Evolutionary conservation across 257 asterid genomes (phyloP).

Genomic region (Anisodus tanguticus): DNA sequence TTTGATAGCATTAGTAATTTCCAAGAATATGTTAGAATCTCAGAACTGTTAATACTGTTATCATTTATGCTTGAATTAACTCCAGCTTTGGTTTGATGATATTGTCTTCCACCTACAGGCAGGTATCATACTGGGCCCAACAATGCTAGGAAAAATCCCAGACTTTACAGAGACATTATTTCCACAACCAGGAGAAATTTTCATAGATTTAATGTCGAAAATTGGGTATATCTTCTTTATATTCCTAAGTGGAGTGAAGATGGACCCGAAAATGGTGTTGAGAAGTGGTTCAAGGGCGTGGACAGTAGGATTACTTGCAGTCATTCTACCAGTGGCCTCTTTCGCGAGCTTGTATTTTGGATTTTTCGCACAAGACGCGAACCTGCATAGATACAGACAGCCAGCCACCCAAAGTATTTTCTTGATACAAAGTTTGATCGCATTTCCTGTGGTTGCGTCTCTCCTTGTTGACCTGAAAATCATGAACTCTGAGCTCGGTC

Average conservation of each 20-base stretch:
- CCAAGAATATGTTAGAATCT: no score
- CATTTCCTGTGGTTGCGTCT: slow-evolving; percentile 81
- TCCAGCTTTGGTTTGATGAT: background rate
- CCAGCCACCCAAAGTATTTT: slow-evolving; percentile 49
- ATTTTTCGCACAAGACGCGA: background rate
- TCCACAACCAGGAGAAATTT: slow-evolving; percentile 66
- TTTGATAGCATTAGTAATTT: no score
- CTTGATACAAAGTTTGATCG: slow-evolving; percentile 55
- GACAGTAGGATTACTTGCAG: slow-evolving; percentile 66
- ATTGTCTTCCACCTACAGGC: slow-evolving; percentile 52
- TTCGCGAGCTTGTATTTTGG: slow-evolving; percentile 30
- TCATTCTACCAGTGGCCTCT: slow-evolving; percentile 46
- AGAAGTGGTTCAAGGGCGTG: slow-evolving; percentile 78
- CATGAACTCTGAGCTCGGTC: slow-evolving; percentile 87
- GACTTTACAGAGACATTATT: slow-evolving; percentile 39
- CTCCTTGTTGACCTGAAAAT: slow-evolving; percentile 79
- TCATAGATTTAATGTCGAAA: slow-evolving; percentile 67
- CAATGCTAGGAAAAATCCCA: slow-evolving; percentile 55
- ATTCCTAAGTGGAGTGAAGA: slow-evolving; percentile 85
- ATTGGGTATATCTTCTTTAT: slow-evolving; percentile 79
- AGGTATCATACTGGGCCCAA: slow-evolving; percentile 82
- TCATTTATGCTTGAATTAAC: background rate
- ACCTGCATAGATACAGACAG: slow-evolving; percentile 48
- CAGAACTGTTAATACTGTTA: no score
- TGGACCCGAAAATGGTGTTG: slow-evolving; percentile 73